Percentiles rank a stretch among this genome's conserved stretches.
Conservation (phyloP, 2,329 filamentous ascomycete species). For the Neonectria sp. region DNA sequence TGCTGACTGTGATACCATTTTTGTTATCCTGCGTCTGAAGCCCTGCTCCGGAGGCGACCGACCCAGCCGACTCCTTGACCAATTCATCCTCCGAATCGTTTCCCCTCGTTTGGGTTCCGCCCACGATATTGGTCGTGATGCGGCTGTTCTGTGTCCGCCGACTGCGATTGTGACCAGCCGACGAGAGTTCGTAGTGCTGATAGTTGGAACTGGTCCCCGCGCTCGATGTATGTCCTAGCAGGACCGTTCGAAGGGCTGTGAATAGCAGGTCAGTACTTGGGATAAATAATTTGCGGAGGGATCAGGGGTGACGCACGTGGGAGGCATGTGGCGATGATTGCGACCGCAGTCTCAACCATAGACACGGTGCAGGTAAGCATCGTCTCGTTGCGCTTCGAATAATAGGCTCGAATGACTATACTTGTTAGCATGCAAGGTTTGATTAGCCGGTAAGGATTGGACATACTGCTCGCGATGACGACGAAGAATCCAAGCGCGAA, state of each 20-base stretch:
- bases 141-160: conserved; percentile 41
- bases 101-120: conserved; percentile 35
- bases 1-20: conserved; percentile 40
- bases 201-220: conserved; percentile 40
- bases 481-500: conserved; percentile 52
- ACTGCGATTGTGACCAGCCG: conserved; percentile 30
- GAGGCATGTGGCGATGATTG: conserved; percentile 58
- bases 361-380: conserved; percentile 57
- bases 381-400: conserved; percentile 51
- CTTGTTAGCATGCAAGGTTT: not conserved
- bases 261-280: not conserved
- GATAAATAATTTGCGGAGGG: fast-evolving
- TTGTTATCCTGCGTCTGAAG: conserved; percentile 29
- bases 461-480: conserved; percentile 50
- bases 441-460: fast-evolving
- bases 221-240: conserved; percentile 40
- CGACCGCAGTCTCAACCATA: conserved; percentile 56
- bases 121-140: conserved; percentile 42
- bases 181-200: conserved; percentile 42
- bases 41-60: not conserved
- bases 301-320: conserved; percentile 42
- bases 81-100: conserved; percentile 45
- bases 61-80: conserved; percentile 28
- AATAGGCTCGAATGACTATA: conserved; percentile 53
- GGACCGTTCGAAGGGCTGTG: conserved; percentile 38